These are phyloP conservation scores for Phoma sp. DNA, from an alignment of 2,329 filamentous ascomycete species.

Conservation along the genomic window DNA sequence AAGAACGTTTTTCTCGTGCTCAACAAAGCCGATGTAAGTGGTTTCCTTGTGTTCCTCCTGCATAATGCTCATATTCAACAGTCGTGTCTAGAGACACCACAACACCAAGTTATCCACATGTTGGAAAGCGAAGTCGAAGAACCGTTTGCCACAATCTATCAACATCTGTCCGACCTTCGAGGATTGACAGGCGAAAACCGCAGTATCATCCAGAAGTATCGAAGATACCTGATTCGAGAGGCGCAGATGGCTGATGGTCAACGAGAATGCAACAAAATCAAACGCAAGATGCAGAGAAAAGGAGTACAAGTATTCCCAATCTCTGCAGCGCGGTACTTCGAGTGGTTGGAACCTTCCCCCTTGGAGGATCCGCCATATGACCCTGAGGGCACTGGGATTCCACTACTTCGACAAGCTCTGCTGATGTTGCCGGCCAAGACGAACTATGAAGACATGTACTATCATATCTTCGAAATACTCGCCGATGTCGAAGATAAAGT, in stretches of 20 bases:
- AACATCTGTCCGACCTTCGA: not conserved
- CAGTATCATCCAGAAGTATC: too few species aligned
- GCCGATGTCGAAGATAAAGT: slow-evolving; percentile 6
- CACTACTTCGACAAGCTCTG: slow-evolving; percentile 4
- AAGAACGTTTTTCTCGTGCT: slow-evolving; percentile 19
- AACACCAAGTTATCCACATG: not conserved
- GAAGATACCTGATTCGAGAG: not conserved
- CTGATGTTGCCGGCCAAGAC: slow-evolving; percentile 3
- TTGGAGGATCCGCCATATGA: not conserved
- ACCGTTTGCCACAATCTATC: not conserved
- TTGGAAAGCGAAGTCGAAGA: not conserved
- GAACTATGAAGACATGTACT: not conserved
- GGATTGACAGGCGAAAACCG: too few species aligned
- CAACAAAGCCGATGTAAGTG: slow-evolving; percentile 21
- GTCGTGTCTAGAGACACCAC: not conserved
- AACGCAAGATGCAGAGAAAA: slow-evolving; percentile 5
- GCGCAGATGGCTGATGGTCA: not conserved
- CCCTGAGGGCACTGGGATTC: not conserved
- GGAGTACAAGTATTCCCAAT: slow-evolving; percentile 11
- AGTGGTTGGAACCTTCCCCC: not conserved
- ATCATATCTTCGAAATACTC: slow-evolving; percentile 6
- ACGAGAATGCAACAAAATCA: not conserved
- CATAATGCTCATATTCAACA: not conserved
- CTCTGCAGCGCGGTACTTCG: slow-evolving; percentile 1
- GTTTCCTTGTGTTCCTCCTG: too few species aligned